Percentiles rank a stretch among this genome's conserved stretches.
Conservation (phyloP, 768 basidiomycete species). For the Heimioporus sp. region DNA sequence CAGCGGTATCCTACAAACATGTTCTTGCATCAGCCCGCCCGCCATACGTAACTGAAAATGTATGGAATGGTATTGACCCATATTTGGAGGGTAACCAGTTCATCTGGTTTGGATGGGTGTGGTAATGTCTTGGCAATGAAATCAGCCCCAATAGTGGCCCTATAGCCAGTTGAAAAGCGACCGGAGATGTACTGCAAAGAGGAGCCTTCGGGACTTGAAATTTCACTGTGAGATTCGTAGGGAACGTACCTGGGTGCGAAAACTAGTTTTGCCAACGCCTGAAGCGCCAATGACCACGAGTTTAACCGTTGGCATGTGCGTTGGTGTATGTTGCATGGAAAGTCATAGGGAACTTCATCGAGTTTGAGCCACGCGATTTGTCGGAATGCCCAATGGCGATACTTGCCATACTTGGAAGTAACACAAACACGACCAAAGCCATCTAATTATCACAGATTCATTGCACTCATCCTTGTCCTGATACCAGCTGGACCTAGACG, state of each 20-base stretch:
- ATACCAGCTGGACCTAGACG: not conserved
- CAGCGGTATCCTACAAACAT: slow-evolving; percentile 67
- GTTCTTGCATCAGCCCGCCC: slow-evolving; percentile 2
- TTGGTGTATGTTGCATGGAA: slow-evolving; percentile 4
- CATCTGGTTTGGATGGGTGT: slow-evolving; percentile 51
- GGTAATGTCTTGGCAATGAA: slow-evolving; percentile 77
- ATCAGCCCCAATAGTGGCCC: slow-evolving; percentile 88
- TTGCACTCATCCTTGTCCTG: not conserved
- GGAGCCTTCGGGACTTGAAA: not conserved
- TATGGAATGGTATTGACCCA: slow-evolving; percentile 42
- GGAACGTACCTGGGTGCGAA: slow-evolving; percentile 63
- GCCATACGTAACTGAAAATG: not conserved
- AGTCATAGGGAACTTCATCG: slow-evolving; percentile 19
- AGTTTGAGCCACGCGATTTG: slow-evolving; percentile 1
- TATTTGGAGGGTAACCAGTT: slow-evolving; percentile 67
- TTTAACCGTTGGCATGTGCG: slow-evolving; percentile 69
- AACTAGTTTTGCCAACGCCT: slow-evolving; percentile 82
- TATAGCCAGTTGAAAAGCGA: slow-evolving; percentile 71
- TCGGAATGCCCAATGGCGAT: not conserved
- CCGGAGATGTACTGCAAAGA: slow-evolving; percentile 67
- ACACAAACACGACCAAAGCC: slow-evolving; percentile 20
- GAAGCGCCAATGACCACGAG: slow-evolving; percentile 79
- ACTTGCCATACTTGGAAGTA: slow-evolving; percentile 9
- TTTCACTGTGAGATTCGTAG: not conserved
- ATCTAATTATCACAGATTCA: not conserved